These are phyloP conservation scores for Rhodosorus marinus DNA, from an alignment of 23 red algal genomes.

Conservation along the genomic window DNA sequence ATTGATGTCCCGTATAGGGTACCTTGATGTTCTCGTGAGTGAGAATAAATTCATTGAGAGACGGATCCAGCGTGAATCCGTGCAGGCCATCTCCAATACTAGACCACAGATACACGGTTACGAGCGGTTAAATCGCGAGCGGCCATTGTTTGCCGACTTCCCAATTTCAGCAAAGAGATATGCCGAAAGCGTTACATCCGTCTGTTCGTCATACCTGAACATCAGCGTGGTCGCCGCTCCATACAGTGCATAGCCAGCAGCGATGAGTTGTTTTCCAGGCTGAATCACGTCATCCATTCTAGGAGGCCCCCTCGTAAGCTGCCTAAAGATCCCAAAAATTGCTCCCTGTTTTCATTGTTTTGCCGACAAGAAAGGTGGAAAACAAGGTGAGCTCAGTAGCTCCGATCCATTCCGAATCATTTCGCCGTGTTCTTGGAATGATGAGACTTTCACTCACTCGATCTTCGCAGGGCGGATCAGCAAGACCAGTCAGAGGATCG, in stretches of 20 bases:
- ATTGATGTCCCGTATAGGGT: slow-evolving; percentile 50
- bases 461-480: slow-evolving; percentile 72
- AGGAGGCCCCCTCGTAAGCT: slow-evolving; percentile 29
- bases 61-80: slow-evolving; percentile 70
- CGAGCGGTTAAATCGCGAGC: no score
- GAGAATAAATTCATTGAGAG: slow-evolving; percentile 83
- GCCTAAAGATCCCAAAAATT: slow-evolving; percentile 89
- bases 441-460: no score
- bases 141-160: no score
- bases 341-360: no score
- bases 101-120: no score
- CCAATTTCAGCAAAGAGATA: no score
- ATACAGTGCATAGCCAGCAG: slow-evolving; percentile 84
- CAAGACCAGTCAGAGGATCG: slow-evolving; percentile 80
- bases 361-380: no score
- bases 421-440: no score
- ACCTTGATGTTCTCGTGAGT: slow-evolving; percentile 53
- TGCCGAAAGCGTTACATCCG: no score
- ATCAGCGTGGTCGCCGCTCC: slow-evolving; percentile 55
- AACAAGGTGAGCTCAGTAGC: not conserved
- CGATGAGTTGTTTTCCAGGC: slow-evolving; percentile 72
- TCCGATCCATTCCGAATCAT: not conserved
- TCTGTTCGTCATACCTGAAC: slow-evolving; percentile 53
- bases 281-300: slow-evolving; percentile 64
- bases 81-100: slow-evolving; percentile 76